Conservation (phyloP, 805 yeast species). For the Metschnikowia arizonensis region DNA sequence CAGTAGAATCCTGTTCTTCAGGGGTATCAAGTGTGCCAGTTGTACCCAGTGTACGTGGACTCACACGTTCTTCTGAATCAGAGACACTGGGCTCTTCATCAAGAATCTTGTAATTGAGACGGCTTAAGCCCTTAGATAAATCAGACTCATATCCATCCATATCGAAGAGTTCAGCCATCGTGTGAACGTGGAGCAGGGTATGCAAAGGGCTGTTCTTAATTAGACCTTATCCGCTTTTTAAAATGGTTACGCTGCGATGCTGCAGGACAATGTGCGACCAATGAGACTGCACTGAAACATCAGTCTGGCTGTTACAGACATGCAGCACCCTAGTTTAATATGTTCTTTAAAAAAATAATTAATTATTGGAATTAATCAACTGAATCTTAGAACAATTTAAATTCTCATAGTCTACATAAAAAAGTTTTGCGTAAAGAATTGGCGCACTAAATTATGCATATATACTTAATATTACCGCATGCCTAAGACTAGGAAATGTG, state of each 20-base stretch:
- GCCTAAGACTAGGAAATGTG: not conserved
- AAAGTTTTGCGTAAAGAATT: too few species aligned
- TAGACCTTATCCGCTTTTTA: not conserved
- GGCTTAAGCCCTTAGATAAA: conserved; percentile 11
- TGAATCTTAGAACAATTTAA: too few species aligned
- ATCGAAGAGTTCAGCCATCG: conserved; percentile 32
- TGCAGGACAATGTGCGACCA: conserved; percentile 2
- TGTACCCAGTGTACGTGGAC: not conserved
- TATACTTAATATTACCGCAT: not conserved
- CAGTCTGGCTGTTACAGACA: not conserved
- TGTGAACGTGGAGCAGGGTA: not conserved
- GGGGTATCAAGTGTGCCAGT: too few species aligned
- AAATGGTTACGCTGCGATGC: not conserved
- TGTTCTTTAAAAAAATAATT: too few species aligned
- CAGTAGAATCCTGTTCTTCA: conserved; percentile 12
- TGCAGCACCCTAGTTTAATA: not conserved
- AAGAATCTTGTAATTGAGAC: conserved; percentile 26
- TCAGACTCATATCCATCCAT: conserved; percentile 34
- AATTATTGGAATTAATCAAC: too few species aligned
- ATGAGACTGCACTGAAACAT: not conserved
- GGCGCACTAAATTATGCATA: not conserved
- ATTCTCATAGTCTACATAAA: not conserved
- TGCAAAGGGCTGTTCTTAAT: not conserved
- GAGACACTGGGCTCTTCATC: conserved; percentile 13
- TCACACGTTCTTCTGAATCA: not conserved